phyloP scores from a whole-genome alignment of 2,329 filamentous ascomycete species.

The Apiospora arundinis region DNA sequence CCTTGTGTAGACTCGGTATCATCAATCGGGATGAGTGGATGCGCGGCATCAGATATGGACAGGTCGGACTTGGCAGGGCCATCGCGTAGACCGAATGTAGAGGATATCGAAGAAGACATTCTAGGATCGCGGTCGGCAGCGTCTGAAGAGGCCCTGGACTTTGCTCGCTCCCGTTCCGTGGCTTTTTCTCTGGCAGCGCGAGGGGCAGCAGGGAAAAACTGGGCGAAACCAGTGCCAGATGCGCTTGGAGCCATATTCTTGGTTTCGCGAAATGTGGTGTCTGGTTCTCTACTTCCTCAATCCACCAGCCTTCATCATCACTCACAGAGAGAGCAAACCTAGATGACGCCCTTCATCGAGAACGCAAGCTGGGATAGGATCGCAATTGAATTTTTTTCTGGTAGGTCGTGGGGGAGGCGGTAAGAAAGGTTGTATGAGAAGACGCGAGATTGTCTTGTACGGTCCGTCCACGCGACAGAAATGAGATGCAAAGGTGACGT shows the following conservation, averaged over 20 bases:
- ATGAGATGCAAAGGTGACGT: constrained; percentile 40
- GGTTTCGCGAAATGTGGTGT: constrained; percentile 58
- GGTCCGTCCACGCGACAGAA: constrained; percentile 42
- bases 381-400: constrained; percentile 31
- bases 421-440: constrained; percentile 34
- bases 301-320: constrained; percentile 62
- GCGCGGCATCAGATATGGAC: constrained; percentile 45
- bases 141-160: constrained; percentile 46
- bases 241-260: constrained; percentile 68
- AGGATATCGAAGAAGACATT: constrained; percentile 30
- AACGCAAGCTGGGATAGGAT: constrained; percentile 26
- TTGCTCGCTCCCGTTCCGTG: constrained; percentile 67
- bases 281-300: constrained; percentile 55
- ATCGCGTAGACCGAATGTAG: constrained; percentile 36
- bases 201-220: constrained; percentile 84
- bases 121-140: constrained; percentile 36
- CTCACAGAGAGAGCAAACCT: constrained; percentile 42
- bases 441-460: constrained; percentile 33
- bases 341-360: constrained; percentile 46
- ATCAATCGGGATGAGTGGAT: constrained; percentile 50
- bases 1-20: constrained; percentile 65
- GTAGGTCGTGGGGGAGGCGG: constrained; percentile 22
- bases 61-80: constrained; percentile 41
- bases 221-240: constrained; percentile 82
- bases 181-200: constrained; percentile 65